These are phyloP conservation scores for Ambrosiella cleistominuta DNA, from an alignment of 2,329 filamentous ascomycete species.

Conservation along the genomic window DNA sequence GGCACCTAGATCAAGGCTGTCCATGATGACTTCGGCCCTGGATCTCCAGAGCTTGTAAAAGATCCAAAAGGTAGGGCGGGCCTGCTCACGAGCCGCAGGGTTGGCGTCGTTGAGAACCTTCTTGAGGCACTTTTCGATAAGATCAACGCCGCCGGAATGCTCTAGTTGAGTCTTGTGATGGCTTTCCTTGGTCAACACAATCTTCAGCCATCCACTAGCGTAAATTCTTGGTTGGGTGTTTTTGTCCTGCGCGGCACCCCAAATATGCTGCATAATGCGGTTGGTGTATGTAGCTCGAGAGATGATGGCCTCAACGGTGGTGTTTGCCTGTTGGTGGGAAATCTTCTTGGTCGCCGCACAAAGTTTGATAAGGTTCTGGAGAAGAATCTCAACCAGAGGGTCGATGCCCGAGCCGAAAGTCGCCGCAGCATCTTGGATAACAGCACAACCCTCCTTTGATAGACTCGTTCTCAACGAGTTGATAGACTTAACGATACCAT, in stretches of 20 bases:
- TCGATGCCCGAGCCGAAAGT: slow-evolving; percentile 65
- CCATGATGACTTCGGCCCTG: slow-evolving; percentile 61
- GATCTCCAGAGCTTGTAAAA: slow-evolving; percentile 64
- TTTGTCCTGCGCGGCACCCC: slow-evolving; percentile 72
- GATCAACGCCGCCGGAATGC: slow-evolving; percentile 63
- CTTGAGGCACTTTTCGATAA: slow-evolving; percentile 74
- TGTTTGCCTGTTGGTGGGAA: slow-evolving; percentile 64
- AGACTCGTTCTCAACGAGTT: slow-evolving; percentile 77
- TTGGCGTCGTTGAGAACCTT: slow-evolving; percentile 82
- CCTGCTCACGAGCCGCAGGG: slow-evolving; percentile 72
- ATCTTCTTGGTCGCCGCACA: slow-evolving; percentile 88
- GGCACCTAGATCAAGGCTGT: slow-evolving; percentile 57
- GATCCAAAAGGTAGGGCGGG: slow-evolving; percentile 71
- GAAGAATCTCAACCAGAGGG: slow-evolving; percentile 71
- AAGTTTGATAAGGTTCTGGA: slow-evolving; percentile 80
- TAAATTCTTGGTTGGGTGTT: slow-evolving; percentile 74
- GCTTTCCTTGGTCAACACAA: slow-evolving; percentile 57
- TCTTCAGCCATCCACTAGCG: slow-evolving; percentile 68
- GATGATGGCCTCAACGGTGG: slow-evolving; percentile 65
- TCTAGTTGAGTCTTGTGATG: slow-evolving; percentile 70
- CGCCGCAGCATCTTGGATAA: slow-evolving; percentile 70
- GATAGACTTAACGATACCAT: slow-evolving; percentile 74
- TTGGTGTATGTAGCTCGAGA: slow-evolving; percentile 61
- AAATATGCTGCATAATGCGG: slow-evolving; percentile 73
- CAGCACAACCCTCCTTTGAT: slow-evolving; percentile 66